phyloP scores from a whole-genome alignment of 345 rosid species.

The Brassica napus region Da-Ae NC_063450.1:39182501-39183000 shows the following conservation, averaged over 20 bases:
- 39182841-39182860: conserved; percentile 37
- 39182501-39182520: conserved; percentile 10
- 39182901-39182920: conserved; percentile 16
- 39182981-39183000: conserved; percentile 18
- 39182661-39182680: conserved; percentile 58
- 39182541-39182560: background rate
- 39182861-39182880: conserved; percentile 43
- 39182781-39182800: background rate
- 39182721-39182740: conserved; percentile 27
- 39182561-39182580: background rate
- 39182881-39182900: conserved; percentile 35
- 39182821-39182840: conserved; percentile 22
- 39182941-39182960: conserved; percentile 35
- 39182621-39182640: conserved; percentile 76
- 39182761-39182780: background rate
- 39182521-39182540: conserved; percentile 10
- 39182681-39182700: conserved; percentile 88
- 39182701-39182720: conserved; percentile 67
- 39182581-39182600: background rate
- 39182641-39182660: conserved; percentile 89
- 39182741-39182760: conserved; percentile 34
- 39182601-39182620: background rate
- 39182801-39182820: background rate
- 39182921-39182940: conserved; percentile 16
- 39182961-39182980: conserved; percentile 15